Evolutionary conservation across 352 stramenopile species (phyloP).

Genomic region (Globisporangium emineosum): DNA sequence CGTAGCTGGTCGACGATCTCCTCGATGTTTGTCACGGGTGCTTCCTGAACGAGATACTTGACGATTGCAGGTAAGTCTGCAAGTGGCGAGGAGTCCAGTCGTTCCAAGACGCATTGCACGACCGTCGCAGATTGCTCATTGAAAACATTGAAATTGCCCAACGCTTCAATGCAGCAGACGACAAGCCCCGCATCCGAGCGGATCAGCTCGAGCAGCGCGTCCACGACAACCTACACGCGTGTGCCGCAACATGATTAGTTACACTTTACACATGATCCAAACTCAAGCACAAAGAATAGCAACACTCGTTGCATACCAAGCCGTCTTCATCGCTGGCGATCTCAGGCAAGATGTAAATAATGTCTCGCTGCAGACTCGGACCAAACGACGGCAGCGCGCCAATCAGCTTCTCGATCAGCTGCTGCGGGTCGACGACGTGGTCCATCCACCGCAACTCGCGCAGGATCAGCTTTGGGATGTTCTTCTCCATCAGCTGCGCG

Average conservation of each 20-base stretch:
- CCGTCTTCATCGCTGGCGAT: constrained; percentile 50
- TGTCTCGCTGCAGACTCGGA: constrained; percentile 43
- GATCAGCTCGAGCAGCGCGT: constrained; percentile 54
- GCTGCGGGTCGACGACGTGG: constrained; percentile 36
- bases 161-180: constrained; percentile 53
- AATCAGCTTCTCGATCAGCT: constrained; percentile 54
- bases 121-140: constrained; percentile 38
- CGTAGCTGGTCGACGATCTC: constrained; percentile 37
- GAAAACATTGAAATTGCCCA: constrained; percentile 60
- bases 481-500: constrained; percentile 36
- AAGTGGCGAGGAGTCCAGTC: constrained; percentile 44
- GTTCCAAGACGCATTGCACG: constrained; percentile 41
- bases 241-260: neutral
- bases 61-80: constrained; percentile 52
- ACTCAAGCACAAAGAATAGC: neutral
- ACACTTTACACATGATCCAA: too few relatives aligned
- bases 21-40: constrained; percentile 30
- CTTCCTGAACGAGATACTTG: constrained; percentile 60
- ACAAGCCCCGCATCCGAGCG: constrained; percentile 42
- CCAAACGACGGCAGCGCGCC: constrained; percentile 42
- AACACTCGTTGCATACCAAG: constrained; percentile 15
- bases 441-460: constrained; percentile 66
- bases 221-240: constrained; percentile 32
- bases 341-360: constrained; percentile 70
- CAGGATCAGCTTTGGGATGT: constrained; percentile 58